Conservation (phyloP, 805 yeast species). For the Kregervanrija fluxuum region DNA sequence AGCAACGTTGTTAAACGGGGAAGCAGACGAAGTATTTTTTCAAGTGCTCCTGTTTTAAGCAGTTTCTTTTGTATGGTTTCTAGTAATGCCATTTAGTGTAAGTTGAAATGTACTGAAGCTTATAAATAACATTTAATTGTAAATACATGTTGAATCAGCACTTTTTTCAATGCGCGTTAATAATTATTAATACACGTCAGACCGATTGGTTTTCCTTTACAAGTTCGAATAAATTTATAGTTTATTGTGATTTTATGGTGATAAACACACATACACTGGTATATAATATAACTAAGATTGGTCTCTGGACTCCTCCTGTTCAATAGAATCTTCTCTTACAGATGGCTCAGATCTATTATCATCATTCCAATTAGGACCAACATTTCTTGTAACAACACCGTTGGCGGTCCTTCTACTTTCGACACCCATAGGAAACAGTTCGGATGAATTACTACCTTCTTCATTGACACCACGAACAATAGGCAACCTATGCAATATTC, state of each 20-base stretch:
- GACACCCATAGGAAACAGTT: conserved; percentile 39
- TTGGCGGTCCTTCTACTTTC: conserved; percentile 38
- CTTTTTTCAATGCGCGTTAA: too few relatives aligned
- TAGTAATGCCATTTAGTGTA: conserved; percentile 35
- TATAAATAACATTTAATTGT: too few relatives aligned
- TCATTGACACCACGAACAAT: conserved; percentile 1
- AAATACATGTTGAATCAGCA: too few relatives aligned
- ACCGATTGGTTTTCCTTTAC: too few relatives aligned
- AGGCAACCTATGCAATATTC: conserved; percentile 10
- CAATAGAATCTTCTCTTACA: too few relatives aligned
- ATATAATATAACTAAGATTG: too few relatives aligned
- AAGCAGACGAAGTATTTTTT: conserved; percentile 34
- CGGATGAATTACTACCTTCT: conserved; percentile 5
- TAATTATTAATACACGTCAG: too few relatives aligned
- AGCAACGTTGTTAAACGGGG: conserved; percentile 38
- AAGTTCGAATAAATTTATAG: too few relatives aligned
- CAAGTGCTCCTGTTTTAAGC: conserved; percentile 38
- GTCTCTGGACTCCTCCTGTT: too few relatives aligned
- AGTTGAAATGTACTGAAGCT: too few relatives aligned
- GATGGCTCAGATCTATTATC: background rate
- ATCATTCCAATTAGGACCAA: background rate
- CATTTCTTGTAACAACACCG: conserved; percentile 35
- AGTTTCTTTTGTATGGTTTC: conserved; percentile 38
- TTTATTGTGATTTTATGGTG: too few relatives aligned
- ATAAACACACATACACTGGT: too few relatives aligned